These are phyloP conservation scores for Colletotrichum karsti DNA, from an alignment of 2,329 filamentous ascomycete species.

Conservation along the genomic window DNA sequence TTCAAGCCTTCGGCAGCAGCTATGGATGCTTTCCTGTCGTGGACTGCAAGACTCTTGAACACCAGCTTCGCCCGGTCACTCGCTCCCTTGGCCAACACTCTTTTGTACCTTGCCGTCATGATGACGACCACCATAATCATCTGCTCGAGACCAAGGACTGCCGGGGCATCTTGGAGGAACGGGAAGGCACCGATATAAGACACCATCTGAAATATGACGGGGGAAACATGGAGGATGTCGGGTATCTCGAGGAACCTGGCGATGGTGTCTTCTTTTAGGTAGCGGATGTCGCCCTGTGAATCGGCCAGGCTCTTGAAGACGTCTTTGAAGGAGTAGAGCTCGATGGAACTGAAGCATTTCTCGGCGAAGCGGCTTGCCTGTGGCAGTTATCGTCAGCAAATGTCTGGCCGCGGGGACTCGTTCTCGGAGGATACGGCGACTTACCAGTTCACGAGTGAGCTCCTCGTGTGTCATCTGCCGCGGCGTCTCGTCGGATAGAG, in stretches of 20 bases:
- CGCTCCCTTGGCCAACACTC: slow-evolving; percentile 67
- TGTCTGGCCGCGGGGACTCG: not conserved
- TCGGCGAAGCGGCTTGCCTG: slow-evolving; percentile 72
- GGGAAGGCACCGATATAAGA: slow-evolving; percentile 79
- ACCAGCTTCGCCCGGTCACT: slow-evolving; percentile 70
- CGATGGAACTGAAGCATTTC: slow-evolving; percentile 75
- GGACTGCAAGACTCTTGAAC: slow-evolving; percentile 77
- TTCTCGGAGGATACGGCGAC: slow-evolving; percentile 21
- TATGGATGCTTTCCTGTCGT: slow-evolving; percentile 65
- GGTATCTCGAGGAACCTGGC: slow-evolving; percentile 78
- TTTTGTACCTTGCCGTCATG: slow-evolving; percentile 74
- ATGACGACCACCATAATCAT: slow-evolving; percentile 78
- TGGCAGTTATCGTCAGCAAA: slow-evolving; percentile 5
- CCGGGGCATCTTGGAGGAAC: slow-evolving; percentile 75
- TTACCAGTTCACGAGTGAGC: slow-evolving; percentile 60
- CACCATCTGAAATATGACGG: slow-evolving; percentile 76
- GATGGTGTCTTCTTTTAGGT: slow-evolving; percentile 76
- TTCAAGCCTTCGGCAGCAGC: slow-evolving; percentile 28
- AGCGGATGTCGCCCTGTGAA: slow-evolving; percentile 65
- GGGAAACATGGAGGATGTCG: slow-evolving; percentile 72
- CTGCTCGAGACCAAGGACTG: slow-evolving; percentile 73
- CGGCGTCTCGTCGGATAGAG: slow-evolving; percentile 54
- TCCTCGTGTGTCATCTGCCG: slow-evolving; percentile 58
- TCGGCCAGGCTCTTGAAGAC: slow-evolving; percentile 78
- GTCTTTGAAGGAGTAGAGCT: slow-evolving; percentile 77